Evolutionary conservation across 2,329 filamentous ascomycete genomes (phyloP).

Genomic region (Neonectria neomacrospora): DNA sequence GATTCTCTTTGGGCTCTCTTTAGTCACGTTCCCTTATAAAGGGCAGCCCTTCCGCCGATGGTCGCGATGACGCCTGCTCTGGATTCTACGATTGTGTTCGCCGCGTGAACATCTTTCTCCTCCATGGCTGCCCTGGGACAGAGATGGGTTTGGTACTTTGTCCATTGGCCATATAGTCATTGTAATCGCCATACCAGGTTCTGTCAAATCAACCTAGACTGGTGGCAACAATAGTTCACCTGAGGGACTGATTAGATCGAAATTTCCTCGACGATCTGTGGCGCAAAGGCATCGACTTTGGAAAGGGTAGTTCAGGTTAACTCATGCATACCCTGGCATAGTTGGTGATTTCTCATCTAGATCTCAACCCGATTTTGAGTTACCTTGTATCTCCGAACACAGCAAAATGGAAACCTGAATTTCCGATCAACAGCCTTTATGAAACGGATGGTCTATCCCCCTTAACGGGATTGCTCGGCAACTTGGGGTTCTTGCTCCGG

Average conservation of each 20-base stretch:
- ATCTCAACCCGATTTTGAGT: conserved; percentile 48
- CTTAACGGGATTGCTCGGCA: neutral
- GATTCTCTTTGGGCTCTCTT: too few relatives aligned
- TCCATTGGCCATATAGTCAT: conserved; percentile 68
- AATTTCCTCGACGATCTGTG: too few relatives aligned
- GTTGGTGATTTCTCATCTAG: neutral
- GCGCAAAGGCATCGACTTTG: too few relatives aligned
- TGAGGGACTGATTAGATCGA: conserved; percentile 79
- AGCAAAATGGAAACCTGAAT: conserved; percentile 86
- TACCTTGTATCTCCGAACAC: conserved; percentile 85
- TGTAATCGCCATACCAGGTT: conserved; percentile 69
- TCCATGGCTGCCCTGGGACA: too few relatives aligned
- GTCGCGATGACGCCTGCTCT: too few relatives aligned
- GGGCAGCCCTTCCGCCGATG: too few relatives aligned
- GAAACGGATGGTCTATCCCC: conserved; percentile 57
- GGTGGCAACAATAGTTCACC: conserved; percentile 80
- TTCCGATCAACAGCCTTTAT: conserved; percentile 90
- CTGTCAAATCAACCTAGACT: conserved; percentile 80
- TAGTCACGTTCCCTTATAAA: too few relatives aligned
- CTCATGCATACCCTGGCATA: conserved; percentile 79
- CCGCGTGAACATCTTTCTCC: too few relatives aligned
- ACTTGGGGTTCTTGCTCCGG: neutral
- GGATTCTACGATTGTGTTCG: too few relatives aligned
- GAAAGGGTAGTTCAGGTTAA: conserved; percentile 83
- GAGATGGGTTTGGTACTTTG: too few relatives aligned